Evolutionary conservation across 2,329 filamentous ascomycete genomes (phyloP), one percentile per base, ranked within the genome.

Genomic region (Botryotinia calthae): DNA sequence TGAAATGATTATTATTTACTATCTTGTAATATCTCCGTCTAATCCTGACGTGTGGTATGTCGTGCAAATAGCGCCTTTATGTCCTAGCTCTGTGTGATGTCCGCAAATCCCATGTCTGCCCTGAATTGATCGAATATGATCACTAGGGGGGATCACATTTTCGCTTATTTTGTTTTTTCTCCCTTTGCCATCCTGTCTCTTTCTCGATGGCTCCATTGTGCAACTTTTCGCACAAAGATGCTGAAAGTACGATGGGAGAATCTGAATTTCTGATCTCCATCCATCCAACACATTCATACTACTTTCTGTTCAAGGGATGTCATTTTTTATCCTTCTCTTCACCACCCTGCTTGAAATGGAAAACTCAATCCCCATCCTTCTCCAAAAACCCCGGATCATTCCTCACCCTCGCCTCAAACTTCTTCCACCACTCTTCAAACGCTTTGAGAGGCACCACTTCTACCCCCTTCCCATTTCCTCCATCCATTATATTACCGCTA

Each of bases 381-480:
- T 98, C 95, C 77, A 99, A 84, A 81, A 99, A 99, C 10, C 89
- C 88, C 0, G 96, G 95, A 83, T 99, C 96, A 76, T 89, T 87
- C 78, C 95, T 91, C 56, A 99, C 88, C 80, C 90, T 91, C 74
- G 89, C 88, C 84, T 99, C 95, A 83, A 99, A 99, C 83, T 98
- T 98, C 74, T 86, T 88, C 96, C 97, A 99, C 96, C 97, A 99
- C 73, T 97, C 94, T 83, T 97, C 92, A 81, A 99, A 99, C 8
- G 93, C 93, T 83, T 93, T 96, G 76, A 99, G 83, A n/a, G 96
- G 95, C 37, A 99, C 93, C 20, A 97, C 92, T 81, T 98, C 95
- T 63, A 92, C 88, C 0, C 92, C 92, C 2, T 85, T 87, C 37
- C 65, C 65, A 56, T 67, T 67, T n/a, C 65, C 65, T 16, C 14